phyloP scores from a whole-genome alignment of 1,284 basidiomycete genomes.

The Leccinum pallidistipes region DNA sequence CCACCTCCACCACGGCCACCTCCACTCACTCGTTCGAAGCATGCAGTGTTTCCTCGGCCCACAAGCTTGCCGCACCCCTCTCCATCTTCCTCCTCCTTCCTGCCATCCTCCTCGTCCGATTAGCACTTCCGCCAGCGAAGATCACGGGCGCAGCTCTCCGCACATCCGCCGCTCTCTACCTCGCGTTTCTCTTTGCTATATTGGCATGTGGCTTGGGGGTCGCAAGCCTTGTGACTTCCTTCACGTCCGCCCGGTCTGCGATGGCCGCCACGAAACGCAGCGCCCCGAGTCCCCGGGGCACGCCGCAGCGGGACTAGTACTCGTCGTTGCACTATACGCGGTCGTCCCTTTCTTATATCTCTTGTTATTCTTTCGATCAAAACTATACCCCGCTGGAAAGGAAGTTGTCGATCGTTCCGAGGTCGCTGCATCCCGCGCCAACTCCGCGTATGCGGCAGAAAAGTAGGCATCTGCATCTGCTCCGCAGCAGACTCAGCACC shows the following conservation, averaged over 20 bases:
- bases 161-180: slow-evolving; percentile 36
- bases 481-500: slow-evolving; percentile 40
- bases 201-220: slow-evolving; percentile 62
- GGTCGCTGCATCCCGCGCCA: slow-evolving; percentile 31
- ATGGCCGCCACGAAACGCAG: slow-evolving; percentile 35
- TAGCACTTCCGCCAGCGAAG: slow-evolving; percentile 45
- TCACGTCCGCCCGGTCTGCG: slow-evolving; percentile 49
- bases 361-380: slow-evolving; percentile 31
- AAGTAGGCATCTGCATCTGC: slow-evolving; percentile 42
- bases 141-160: slow-evolving; percentile 20
- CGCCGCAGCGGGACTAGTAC: slow-evolving; percentile 57
- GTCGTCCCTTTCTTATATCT: slow-evolving; percentile 49
- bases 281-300: slow-evolving; percentile 41
- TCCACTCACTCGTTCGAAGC: slow-evolving; percentile 19
- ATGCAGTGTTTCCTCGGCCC: slow-evolving; percentile 56
- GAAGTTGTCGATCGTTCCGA: slow-evolving; percentile 25
- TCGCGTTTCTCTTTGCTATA: slow-evolving; percentile 42
- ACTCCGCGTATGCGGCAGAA: slow-evolving; percentile 49
- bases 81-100: slow-evolving; percentile 61
- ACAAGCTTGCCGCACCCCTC: slow-evolving; percentile 65
- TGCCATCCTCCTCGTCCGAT: slow-evolving; percentile 53
- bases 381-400: slow-evolving; percentile 15
- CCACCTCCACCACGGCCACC: slow-evolving; percentile 26
- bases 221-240: slow-evolving; percentile 58
- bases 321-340: slow-evolving; percentile 60